Percentiles rank a stretch among this genome's conserved stretches.
Conservation (phyloP, 1,284 basidiomycete genomes). For the Cryptococcus sp. region DNA sequence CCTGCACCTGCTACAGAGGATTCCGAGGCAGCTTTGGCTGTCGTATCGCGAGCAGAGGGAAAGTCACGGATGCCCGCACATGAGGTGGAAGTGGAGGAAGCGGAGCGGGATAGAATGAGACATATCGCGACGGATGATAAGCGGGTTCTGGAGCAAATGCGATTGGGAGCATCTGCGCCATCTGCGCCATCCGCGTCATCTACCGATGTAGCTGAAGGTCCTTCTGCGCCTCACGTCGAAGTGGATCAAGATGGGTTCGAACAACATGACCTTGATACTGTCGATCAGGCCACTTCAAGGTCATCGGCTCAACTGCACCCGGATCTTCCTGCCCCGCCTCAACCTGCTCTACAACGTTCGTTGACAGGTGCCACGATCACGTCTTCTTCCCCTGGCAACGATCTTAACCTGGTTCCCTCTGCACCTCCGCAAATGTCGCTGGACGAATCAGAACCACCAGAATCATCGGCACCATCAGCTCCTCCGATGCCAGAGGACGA, state of each 20-base stretch:
- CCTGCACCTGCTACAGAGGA: conserved; percentile 45
- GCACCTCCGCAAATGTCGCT: conserved; percentile 15
- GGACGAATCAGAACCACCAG: not conserved
- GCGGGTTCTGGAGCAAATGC: conserved; percentile 36
- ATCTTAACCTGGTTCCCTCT: conserved; percentile 20
- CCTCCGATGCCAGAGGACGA: conserved; percentile 22
- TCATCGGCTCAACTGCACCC: not conserved
- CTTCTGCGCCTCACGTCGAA: conserved; percentile 41
- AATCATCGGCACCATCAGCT: conserved; percentile 14
- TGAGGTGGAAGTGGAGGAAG: conserved; percentile 6
- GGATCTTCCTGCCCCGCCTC: conserved; percentile 19
- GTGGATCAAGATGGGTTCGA: conserved; percentile 46
- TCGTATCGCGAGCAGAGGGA: conserved; percentile 36
- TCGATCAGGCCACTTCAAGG: not conserved
- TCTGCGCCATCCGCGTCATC: conserved; percentile 8
- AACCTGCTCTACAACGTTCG: conserved; percentile 7
- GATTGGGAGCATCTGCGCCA: conserved; percentile 38
- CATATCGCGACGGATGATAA: conserved; percentile 49
- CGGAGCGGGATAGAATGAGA: conserved; percentile 4
- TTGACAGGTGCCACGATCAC: conserved; percentile 3
- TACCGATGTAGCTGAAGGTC: conserved; percentile 3
- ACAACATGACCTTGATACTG: conserved; percentile 8
- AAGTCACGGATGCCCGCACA: conserved; percentile 22
- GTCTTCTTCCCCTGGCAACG: conserved; percentile 1
- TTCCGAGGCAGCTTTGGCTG: conserved; percentile 37